Base-by-base conservation (phyloP, 768 basidiomycete species). In the Pholiota molesta region DNA sequence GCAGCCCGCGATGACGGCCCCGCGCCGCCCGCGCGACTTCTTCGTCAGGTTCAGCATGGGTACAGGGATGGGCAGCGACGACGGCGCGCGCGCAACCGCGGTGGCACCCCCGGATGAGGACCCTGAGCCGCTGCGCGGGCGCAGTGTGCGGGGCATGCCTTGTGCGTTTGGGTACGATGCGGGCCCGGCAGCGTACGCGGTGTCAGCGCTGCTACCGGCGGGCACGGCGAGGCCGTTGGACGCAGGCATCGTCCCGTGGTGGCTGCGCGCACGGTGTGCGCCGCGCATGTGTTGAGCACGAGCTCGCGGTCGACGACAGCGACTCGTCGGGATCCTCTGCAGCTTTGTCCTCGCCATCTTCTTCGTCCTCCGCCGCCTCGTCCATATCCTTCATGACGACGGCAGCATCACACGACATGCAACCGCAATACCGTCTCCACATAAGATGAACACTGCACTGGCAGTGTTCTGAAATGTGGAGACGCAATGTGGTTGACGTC, bases 1-100 rank as follows among this genome's bases (percentile, higher is more conserved):
- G 26, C 26, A 26, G 26, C 26, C 2, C 26, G 4, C 26, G 26
- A 26, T 4, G 26, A 26, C 26, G 4, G 26, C 26, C 2, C 26
- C 88, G 37, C 86, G 75, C 21, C 88, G 79, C 11, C 88, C 88
- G 17, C 88, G 78, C 45, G 84, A 86, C 65, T 89, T 89, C 74
- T 90, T 90, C 13, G 82, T 90, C 44, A 90, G 79, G 71, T 89
- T 85, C 0, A 87, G 88, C 4, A 89, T 81, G 33, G 87, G 87
- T 9, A 89, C 74, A 45, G 88, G 88, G 16, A 86, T 72, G 26
- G 83, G 83, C 5, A 85, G 60, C 5, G 70, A 52, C 35, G 49
- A 33, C 60, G 40, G 62, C 45, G 17, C 61, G 60, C 29, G 60
- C 66, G 57, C 63, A 51, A 53, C 61, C 17, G 54, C 31, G 45